Conservation (phyloP, 306 rosid genomes). For the Vigna reflexopilosa region DNA sequence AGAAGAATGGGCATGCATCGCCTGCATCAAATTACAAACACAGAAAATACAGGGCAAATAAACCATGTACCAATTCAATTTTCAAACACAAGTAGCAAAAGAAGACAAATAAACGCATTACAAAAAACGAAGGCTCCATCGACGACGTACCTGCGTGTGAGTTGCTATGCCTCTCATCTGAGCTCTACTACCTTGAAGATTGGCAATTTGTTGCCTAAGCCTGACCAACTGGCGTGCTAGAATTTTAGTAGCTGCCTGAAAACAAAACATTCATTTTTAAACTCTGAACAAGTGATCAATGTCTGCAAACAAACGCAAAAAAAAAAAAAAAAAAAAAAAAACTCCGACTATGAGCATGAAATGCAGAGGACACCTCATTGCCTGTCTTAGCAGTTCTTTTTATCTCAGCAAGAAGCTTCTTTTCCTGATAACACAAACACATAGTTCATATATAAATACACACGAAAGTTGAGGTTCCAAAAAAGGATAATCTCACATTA, state of each 20-base stretch:
- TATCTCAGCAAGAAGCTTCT: slow-evolving; percentile 90
- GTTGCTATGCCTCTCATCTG: slow-evolving; percentile 99
- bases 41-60: slow-evolving; percentile 38
- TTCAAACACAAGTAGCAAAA: neutral
- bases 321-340: neutral
- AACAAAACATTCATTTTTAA: slow-evolving; percentile 31
- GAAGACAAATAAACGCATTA: neutral
- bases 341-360: neutral
- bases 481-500: neutral
- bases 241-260: slow-evolving; percentile 85
- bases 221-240: slow-evolving; percentile 95
- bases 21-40: slow-evolving; percentile 61
- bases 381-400: slow-evolving; percentile 98
- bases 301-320: neutral
- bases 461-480: neutral
- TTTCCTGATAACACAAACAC: slow-evolving; percentile 67
- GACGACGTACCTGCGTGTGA: slow-evolving; percentile 84
- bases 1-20: slow-evolving; percentile 90
- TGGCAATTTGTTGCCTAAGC: slow-evolving; percentile 94
- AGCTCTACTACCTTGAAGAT: slow-evolving; percentile 99
- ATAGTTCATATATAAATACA: slow-evolving; percentile 38
- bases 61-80: neutral
- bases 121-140: slow-evolving; percentile 28
- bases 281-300: slow-evolving; percentile 1
- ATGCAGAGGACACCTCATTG: slow-evolving; percentile 69